A percentile compares a stretch with the other conserved stretches of the same genome.
These are phyloP conservation scores for Pseudohalonectria lignicola DNA, from an alignment of 2,329 filamentous ascomycete genomes.

Conservation along the genomic window DNA sequence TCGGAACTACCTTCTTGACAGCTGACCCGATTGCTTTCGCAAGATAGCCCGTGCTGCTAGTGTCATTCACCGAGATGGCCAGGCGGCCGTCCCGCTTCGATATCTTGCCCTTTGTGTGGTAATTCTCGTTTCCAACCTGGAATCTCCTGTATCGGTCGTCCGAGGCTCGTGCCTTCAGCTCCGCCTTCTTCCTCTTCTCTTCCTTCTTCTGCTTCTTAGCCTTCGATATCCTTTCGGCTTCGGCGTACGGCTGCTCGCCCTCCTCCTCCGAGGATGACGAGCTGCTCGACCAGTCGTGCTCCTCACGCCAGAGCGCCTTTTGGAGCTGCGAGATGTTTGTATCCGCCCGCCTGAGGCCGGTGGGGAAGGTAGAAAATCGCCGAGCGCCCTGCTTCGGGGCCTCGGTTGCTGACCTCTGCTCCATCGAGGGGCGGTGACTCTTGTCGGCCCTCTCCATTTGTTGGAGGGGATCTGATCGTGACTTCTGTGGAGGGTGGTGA, in stretches of 20 bases:
- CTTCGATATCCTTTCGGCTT: not conserved
- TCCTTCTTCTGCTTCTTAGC: slow-evolving; percentile 2
- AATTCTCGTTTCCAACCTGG: slow-evolving; percentile 51
- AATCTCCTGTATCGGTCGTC: slow-evolving; percentile 39
- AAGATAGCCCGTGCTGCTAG: slow-evolving; percentile 57
- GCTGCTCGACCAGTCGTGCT: slow-evolving; percentile 10
- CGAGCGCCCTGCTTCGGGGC: slow-evolving; percentile 6
- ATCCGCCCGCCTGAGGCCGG: slow-evolving; percentile 11
- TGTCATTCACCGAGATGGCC: slow-evolving; percentile 63
- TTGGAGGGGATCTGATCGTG: slow-evolving; percentile 1
- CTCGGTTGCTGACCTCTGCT: slow-evolving; percentile 13
- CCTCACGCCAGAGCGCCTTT: slow-evolving; percentile 12
- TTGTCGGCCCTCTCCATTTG: not conserved
- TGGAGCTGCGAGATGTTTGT: slow-evolving; percentile 17
- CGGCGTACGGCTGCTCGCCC: slow-evolving; percentile 2
- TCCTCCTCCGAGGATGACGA: slow-evolving; percentile 16
- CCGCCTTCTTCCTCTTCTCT: not conserved
- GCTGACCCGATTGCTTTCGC: slow-evolving; percentile 61
- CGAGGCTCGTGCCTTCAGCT: slow-evolving; percentile 4
- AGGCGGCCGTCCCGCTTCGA: slow-evolving; percentile 59
- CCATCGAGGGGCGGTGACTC: not conserved
- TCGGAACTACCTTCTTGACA: slow-evolving; percentile 41
- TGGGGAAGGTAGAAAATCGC: slow-evolving; percentile 7
- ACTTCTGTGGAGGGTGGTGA: slow-evolving; percentile 1
- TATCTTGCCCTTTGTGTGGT: slow-evolving; percentile 52